A percentile compares a stretch with the other conserved stretches of the same genome.
Conservation (phyloP, 257 asterid genomes). For the Orobanche coerulescens region DNA sequence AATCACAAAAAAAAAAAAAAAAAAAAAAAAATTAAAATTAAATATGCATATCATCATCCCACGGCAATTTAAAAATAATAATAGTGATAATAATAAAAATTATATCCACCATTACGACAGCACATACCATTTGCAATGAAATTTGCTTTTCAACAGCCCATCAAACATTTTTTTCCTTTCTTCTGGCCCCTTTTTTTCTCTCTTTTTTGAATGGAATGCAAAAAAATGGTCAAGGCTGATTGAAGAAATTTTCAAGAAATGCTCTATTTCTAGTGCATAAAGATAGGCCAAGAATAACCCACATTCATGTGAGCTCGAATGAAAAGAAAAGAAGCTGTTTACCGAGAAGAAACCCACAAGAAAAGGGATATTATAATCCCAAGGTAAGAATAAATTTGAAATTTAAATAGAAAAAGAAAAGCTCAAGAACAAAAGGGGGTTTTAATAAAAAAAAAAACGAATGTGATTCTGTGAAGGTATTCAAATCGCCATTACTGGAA, state of each 20-base stretch:
- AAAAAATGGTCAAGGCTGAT: background rate
- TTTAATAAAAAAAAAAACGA: background rate
- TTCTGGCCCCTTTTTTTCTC: background rate
- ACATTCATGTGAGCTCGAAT: slow-evolving; percentile 22
- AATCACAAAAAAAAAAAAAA: background rate
- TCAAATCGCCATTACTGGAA: slow-evolving; percentile 25
- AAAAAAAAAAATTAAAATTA: too few relatives aligned
- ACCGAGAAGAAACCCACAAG: background rate
- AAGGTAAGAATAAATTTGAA: slow-evolving; percentile 21
- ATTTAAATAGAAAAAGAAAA: background rate
- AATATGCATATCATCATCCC: too few relatives aligned
- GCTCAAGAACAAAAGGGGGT: background rate
- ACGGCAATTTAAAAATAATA: too few relatives aligned
- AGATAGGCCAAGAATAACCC: slow-evolving; percentile 24
- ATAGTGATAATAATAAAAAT: too few relatives aligned
- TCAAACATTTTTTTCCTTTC: slow-evolving; percentile 41
- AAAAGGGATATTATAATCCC: slow-evolving; percentile 13
- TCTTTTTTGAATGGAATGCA: background rate
- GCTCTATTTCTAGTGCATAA: slow-evolving; percentile 22
- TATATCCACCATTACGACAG: background rate
- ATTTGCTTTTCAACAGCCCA: slow-evolving; percentile 56
- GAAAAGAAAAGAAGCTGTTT: slow-evolving; percentile 40
- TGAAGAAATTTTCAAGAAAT: slow-evolving; percentile 14
- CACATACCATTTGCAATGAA: slow-evolving; percentile 56
- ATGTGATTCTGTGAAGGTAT: background rate